Base-by-base conservation (phyloP, 164 flowering plant genomes). In the Sedum album region DNA sequence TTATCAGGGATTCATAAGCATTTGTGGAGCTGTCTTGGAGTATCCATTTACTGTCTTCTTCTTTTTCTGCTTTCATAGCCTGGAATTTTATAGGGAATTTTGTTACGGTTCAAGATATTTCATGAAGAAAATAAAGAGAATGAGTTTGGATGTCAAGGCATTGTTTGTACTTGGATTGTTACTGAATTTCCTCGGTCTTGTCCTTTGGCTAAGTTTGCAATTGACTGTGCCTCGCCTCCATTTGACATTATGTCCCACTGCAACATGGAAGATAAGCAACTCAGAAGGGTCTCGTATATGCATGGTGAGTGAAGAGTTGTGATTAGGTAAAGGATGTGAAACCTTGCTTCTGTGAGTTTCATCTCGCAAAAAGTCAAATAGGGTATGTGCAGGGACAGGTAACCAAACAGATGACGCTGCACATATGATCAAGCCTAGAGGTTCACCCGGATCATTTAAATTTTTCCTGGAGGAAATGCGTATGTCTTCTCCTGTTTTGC, bases 161-260 rank as follows among this genome's bases (percentile, higher is more conserved):
- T 10, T 2, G 0, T 5, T n/a, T 21, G 78, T 71, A 90, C 99
- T 70, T 89, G 94, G 76, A 89, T 76, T 8, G 89, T 73, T 28
- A 89, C 98, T 21, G 89, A 75, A 77, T 95, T 95, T 70, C 97
- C 98, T 0, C 96, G 81, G 75, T 89, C 98, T 70, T 92, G 93
- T 60, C 98, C 98, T 79, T 95, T 90, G 5, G 91, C 83, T 49
- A 95, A 73, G 79, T 82, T 89, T 44, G 88, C 96, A 11, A 90
- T 81, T 53, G 85, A 70, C 53, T 88, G 87, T 6, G 78, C 82
- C 15, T 83, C 78, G 14, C 83, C 83, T 69, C 93, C 90, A 65
- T 70, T 81, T 30, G 84, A 85, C 86, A 89, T 82, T 66, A 86
- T 79, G 63, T 90, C 99, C 99, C 99, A 95, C 98, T 95, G 71